phyloP scores from a whole-genome alignment of 2,329 filamentous ascomycete species.

The Plenodomus lindquistii region DNA sequence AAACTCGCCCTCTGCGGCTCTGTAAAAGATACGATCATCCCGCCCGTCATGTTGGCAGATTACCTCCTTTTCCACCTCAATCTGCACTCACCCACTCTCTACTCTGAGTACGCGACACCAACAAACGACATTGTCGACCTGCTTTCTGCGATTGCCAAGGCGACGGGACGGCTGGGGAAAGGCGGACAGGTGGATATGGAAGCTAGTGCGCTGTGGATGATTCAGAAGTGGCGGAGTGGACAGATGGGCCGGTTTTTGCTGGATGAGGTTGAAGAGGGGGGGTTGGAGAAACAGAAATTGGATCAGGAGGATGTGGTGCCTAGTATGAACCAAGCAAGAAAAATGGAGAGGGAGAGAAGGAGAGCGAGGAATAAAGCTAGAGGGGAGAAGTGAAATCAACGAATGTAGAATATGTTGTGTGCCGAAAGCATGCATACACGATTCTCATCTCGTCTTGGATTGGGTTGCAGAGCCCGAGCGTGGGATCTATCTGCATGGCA shows the following conservation, averaged over 20 bases:
- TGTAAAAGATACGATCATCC: conserved; percentile 86
- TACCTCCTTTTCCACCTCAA: conserved; percentile 90
- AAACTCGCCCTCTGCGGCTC: conserved; percentile 90
- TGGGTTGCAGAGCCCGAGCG: no score
- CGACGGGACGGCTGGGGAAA: conserved; percentile 75
- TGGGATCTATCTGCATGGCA: no score
- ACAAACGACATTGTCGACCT: conserved; percentile 84
- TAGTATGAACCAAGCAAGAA: conserved; percentile 71
- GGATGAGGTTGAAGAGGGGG: conserved; percentile 70
- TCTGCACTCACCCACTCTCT: conserved; percentile 62
- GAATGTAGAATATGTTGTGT: not conserved
- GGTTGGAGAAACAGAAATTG: conserved; percentile 57
- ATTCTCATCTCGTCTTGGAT: no score
- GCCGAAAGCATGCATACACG: no score
- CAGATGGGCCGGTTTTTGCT: conserved; percentile 76
- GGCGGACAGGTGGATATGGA: conserved; percentile 73
- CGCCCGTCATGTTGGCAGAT: conserved; percentile 78
- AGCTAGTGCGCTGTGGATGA: conserved; percentile 75
- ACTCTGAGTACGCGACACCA: conserved; percentile 70
- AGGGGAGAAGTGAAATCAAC: conserved; percentile 17
- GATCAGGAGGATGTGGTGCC: conserved; percentile 52
- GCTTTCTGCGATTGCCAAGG: conserved; percentile 69
- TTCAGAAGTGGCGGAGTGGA: conserved; percentile 81
- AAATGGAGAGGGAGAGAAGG: conserved; percentile 62
- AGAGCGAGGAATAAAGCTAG: conserved; percentile 32